Evolutionary conservation across 768 basidiomycete species (phyloP), one percentile per base, ranked within the genome.

Genomic region (Neoboletus subvelutipes): DNA sequence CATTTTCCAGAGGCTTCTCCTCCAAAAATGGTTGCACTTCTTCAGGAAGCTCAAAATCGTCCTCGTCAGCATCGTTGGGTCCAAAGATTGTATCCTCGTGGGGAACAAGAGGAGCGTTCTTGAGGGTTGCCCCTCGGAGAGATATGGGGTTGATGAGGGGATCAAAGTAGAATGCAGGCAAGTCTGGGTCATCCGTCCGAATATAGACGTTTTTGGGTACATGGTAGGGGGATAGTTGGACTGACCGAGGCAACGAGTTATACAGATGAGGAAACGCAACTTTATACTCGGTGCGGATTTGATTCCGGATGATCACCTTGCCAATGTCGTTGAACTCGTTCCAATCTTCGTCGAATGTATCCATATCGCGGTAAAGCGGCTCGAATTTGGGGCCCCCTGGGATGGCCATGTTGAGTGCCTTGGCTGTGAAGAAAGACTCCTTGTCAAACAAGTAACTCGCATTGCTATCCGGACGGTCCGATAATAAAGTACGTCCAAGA

Each of bases 311-410:
- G 73, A 99, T 96, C 67, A 99, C 90, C 74, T 99, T 99, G 77
- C 97, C 95, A 75, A 98, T 97, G 69, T 99, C 97, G 71, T 99
- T 99, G 68, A 99, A 99, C 72, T 97, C 94, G 72, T 97, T 97
- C 94, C 94, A 97, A 69, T 99, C 97, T 70, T 98, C 97, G 68
- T 99, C 97, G 64, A 93, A 98, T 13, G 88, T 80, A 67, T 98
- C 97, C 88, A 95, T 94, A 67, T 99, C 97, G 48, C 96, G 84
- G 73, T 94, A 94, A 28, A 99, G 78, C 17, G 96, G 97, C 78
- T 99, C 97, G 61, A 98, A 99, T 72, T 98, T 97, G 2, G 97
- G 97, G 47, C 97, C 97, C 55, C 96, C 97, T 0, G 97, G 97
- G 63, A 97, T 96, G 49, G 94, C 94, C 84, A 95, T 87, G 74